Percentiles rank a stretch among this genome's conserved stretches.
phyloP scores from a whole-genome alignment of 257 asterid genomes.

The Solanum chiquidenum region DNA sequence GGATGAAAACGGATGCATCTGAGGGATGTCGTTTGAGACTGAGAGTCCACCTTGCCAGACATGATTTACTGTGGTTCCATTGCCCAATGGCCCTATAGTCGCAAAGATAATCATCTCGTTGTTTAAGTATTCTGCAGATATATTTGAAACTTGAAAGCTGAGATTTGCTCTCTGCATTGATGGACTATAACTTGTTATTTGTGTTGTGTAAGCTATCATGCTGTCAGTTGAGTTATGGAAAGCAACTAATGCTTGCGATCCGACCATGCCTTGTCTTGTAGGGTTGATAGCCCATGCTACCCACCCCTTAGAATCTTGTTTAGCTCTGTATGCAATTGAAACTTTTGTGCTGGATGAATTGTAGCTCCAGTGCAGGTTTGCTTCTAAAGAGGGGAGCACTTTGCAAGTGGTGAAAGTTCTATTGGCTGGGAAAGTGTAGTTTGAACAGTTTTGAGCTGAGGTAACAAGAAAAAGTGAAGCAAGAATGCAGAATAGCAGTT shows the following conservation, averaged over 20 bases:
- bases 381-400: conserved; percentile 24
- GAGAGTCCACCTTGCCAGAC: conserved; percentile 43
- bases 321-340: conserved; percentile 34
- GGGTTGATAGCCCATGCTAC: conserved; percentile 90
- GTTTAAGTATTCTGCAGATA: conserved; percentile 27
- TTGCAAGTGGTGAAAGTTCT: conserved; percentile 17
- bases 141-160: conserved; percentile 22
- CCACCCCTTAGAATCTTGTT: conserved; percentile 53
- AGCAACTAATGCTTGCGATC: conserved; percentile 59
- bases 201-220: conserved; percentile 31
- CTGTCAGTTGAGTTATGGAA: conserved; percentile 22
- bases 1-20: conserved; percentile 28
- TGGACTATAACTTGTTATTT: conserved; percentile 28
- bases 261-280: conserved; percentile 48
- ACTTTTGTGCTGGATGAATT: conserved; percentile 15
- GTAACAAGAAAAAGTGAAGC: conserved; percentile 1
- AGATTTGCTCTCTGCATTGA: conserved; percentile 21
- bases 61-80: conserved; percentile 24
- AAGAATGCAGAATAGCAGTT: background rate
- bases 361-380: conserved; percentile 41
- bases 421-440: conserved; percentile 17
- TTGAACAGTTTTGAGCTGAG: conserved; percentile 24
- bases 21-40: conserved; percentile 24
- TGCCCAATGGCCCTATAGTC: conserved; percentile 22
- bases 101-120: conserved; percentile 39